These are phyloP conservation scores for Hirsutella minnesotensis DNA, from an alignment of 2,329 filamentous ascomycete species.

Conservation along the genomic window DNA sequence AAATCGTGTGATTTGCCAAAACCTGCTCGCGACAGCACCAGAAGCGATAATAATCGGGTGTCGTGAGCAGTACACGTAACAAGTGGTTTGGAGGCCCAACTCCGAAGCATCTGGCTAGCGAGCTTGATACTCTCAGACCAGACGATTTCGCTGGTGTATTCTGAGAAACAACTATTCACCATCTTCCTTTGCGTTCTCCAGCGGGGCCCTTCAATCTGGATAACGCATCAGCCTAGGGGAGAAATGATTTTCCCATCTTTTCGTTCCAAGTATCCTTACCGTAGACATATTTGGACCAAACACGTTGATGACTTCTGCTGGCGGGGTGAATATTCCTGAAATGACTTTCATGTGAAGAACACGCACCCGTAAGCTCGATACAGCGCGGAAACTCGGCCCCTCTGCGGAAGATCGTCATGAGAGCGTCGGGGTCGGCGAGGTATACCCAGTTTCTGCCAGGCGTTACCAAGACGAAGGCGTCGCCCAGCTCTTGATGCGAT, in stretches of 20 bases:
- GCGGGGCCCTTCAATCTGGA: neutral
- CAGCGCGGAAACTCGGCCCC: neutral
- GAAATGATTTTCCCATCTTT: neutral
- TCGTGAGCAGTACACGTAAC: neutral
- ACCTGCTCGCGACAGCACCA: neutral
- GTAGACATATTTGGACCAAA: neutral
- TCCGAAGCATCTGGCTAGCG: neutral
- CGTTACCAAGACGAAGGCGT: neutral
- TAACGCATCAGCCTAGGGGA: neutral
- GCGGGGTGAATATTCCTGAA: neutral
- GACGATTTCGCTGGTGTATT: neutral
- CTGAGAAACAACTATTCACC: neutral
- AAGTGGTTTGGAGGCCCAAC: neutral
- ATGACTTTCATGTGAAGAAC: too few relatives aligned
- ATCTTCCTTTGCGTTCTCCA: neutral
- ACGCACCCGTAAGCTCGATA: neutral
- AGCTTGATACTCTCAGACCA: neutral
- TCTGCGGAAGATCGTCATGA: neutral
- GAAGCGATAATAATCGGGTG: neutral
- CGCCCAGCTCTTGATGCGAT: neutral
- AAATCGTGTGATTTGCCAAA: neutral
- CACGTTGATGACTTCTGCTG: neutral
- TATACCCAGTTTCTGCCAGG: neutral
- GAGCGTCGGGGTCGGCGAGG: neutral
- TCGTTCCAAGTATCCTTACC: neutral